phyloP scores from a whole-genome alignment of 192 early-diverging fungal species.

The Coemansia erecta region DNA sequence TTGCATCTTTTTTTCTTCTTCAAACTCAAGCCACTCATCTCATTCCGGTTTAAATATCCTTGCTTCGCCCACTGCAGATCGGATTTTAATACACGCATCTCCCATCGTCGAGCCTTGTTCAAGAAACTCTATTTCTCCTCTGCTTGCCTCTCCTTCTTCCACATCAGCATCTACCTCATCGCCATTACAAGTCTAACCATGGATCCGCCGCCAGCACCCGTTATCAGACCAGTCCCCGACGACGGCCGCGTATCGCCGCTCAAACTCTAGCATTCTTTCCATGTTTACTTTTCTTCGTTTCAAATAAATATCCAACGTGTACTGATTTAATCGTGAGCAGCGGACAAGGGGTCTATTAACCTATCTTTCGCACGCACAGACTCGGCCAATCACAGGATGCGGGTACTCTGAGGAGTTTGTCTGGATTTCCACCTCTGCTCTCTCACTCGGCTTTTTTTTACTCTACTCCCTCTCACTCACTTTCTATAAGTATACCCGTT shows the following conservation, averaged over 20 bases:
- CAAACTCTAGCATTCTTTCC: constrained; percentile 4
- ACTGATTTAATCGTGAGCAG: neutral
- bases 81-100: no score
- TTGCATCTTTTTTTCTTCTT: neutral
- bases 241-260: constrained; percentile 25
- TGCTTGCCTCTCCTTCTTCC: neutral
- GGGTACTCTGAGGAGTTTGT: no score
- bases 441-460: neutral
- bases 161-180: constrained; percentile 7
- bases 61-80: no score
- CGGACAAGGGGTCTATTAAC: no score
- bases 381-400: no score
- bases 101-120: no score
- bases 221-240: constrained; percentile 14
- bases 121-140: neutral
- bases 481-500: neutral
- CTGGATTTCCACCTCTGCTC: no score
- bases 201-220: constrained; percentile 17
- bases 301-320: neutral
- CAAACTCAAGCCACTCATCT: neutral
- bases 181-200: neutral
- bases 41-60: neutral
- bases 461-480: neutral
- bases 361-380: no score
- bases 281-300: neutral